Base-by-base conservation (phyloP, 768 basidiomycete genomes). In the Crepidotus variabilis region DNA sequence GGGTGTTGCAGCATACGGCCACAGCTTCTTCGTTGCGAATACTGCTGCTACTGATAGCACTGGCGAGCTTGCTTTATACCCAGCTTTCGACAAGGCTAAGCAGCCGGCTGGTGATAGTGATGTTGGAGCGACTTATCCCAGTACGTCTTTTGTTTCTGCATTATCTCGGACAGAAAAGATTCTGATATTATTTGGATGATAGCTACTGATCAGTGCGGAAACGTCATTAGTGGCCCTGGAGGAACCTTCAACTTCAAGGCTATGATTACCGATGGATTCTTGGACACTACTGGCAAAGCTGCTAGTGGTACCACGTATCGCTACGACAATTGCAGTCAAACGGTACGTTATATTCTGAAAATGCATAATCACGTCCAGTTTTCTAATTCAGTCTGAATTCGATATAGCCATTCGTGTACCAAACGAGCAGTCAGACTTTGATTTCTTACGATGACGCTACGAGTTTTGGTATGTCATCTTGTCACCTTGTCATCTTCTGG, bases 1-100 rank as follows among this genome's bases (percentile, higher is more conserved):
- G 36, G 94, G 90, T 43, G 83, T 97, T 0, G 79, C 93, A 1
- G 74, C 87, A 13, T 96, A 92, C 68, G 91, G 90, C 1, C 92
- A 93, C 71, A 83, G 89, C 51, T 94, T 78, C 79, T 61, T 61
- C 32, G 88, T 90, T 23, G 45, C 62, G 11, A 63, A 61, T 11
- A 61, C 59, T 6, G 65, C 67, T 22, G 87, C 87, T 0, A 55
- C 82, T 52, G 56, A 63, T 8, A 55, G 63, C 60, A 43, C 63
- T 16, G 61, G 60, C 2, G 57, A 64, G 60, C 63, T 88, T 14
- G 69, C 70, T 5, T 43, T 77, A 1, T 85, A 77, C 67, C 77
- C 85, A 0, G 48, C 76, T 0, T 88, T 87, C 55, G 71, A 81
- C 64, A 73, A 72, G 28, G 57, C 65, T 22, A 63, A 71, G 45